Conservation (phyloP, 257 asterid species). For the Gentiana dahurica region DNA sequence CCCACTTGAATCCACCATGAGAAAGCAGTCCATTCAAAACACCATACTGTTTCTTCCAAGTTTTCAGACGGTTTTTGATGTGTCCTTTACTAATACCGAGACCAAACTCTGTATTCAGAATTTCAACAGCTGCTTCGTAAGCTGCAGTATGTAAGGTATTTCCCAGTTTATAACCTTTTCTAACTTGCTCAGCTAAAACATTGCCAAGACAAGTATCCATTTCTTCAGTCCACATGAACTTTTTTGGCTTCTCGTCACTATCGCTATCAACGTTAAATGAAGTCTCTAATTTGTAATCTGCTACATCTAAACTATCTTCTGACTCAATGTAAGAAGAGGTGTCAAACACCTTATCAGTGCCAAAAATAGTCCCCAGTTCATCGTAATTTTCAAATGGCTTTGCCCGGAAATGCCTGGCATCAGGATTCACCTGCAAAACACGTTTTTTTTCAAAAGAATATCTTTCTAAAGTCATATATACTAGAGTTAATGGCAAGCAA, state of each 20-base stretch:
- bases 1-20: conserved; percentile 6
- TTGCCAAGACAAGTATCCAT: conserved; percentile 2
- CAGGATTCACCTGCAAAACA: conserved; percentile 1
- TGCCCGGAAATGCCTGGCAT: not conserved
- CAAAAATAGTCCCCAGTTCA: not conserved
- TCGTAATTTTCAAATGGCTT: conserved; percentile 3
- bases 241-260: conserved; percentile 2
- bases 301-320: not conserved
- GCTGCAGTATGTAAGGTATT: conserved; percentile 1
- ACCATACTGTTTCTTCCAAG: conserved; percentile 3
- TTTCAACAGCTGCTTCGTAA: conserved; percentile 5
- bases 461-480: not conserved
- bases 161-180: conserved; percentile 3
- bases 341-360: not conserved
- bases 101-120: conserved; percentile 2
- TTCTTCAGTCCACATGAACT: conserved; percentile 4
- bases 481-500: not conserved
- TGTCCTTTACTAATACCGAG: conserved; percentile 1
- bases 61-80: conserved; percentile 1
- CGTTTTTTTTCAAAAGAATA: not conserved
- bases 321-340: not conserved
- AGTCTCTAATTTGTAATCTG: not conserved
- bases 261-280: not conserved
- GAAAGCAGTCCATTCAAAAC: conserved; percentile 4
- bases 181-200: conserved; percentile 2